Evolutionary conservation across 352 stramenopile species (phyloP), one percentile per base, ranked within the genome.

Genomic region (Globisporangium orthogonon): DNA sequence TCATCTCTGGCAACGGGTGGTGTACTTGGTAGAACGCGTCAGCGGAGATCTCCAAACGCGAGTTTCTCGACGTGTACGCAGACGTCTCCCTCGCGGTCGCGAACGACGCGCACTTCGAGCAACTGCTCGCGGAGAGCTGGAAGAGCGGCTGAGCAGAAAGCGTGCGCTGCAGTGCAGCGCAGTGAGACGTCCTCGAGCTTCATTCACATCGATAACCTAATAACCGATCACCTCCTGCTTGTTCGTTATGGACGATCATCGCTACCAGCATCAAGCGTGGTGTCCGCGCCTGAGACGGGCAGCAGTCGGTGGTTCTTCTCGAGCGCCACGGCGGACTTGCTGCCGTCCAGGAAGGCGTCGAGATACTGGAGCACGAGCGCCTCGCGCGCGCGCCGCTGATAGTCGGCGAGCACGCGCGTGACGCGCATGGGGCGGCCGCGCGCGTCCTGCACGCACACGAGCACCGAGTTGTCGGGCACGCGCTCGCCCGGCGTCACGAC

Each of bases 261-360:
- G 33, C 33, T 9, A 9, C 33, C 10, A 37, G 35, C 35, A 41
- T 1, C 23, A 1, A 23, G 23, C 23, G 23, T 23, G 23, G 13
- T 29, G 14, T 52, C 30, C n/a, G 18, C 44, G 10, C 17, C 48
- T 31, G 50, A 45, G 4, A 56, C n/a, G 0, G 69, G 63, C 53
- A 86, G 55, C 45, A 91, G 58, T 15, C 84, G 81, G 53, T 95
- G 85, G 60, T 91, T 85, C 62, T 87, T 87, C 58, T 83, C 78
- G 7, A 95, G 78, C 29, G 83, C 83, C 50, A 87, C 85, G 6
- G 65, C 63, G 50, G 83, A 91, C 54, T 89, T 93, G 4, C 75
- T 48, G 18, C 44, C 23, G 28, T 88, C 80, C 60, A 82, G 70
- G 35, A 92, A 92, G 37, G 82, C 77, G 28, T 87, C 78, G 18